phyloP scores from a whole-genome alignment of 2,329 filamentous ascomycete species.

The Coniochaeta sp. region DNA sequence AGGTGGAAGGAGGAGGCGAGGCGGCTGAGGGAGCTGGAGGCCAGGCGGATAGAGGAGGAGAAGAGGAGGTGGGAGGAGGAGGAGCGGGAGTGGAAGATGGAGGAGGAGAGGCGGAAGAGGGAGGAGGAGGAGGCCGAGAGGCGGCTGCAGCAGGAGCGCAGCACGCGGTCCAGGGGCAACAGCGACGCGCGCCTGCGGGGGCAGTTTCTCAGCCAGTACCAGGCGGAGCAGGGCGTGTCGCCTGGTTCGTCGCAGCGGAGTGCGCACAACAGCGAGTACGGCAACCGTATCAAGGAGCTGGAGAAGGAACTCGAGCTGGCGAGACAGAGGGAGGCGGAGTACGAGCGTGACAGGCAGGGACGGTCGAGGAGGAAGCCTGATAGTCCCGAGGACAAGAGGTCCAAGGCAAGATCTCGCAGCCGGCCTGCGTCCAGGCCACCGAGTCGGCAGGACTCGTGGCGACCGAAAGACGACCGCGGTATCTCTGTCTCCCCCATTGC shows the following conservation, averaged over 20 bases:
- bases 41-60: constrained; percentile 56
- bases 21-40: constrained; percentile 58
- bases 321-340: constrained; percentile 55
- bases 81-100: constrained; percentile 68
- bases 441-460: constrained; percentile 56
- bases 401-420: constrained; percentile 32
- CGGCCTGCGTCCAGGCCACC: constrained; percentile 31
- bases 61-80: constrained; percentile 70
- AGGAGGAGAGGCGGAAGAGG: constrained; percentile 55
- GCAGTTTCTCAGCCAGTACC: constrained; percentile 82
- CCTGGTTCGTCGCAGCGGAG: constrained; percentile 22
- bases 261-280: constrained; percentile 40
- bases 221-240: constrained; percentile 51
- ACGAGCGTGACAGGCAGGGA: constrained; percentile 49
- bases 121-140: constrained; percentile 70
- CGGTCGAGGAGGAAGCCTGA: constrained; percentile 25
- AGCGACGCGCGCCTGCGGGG: constrained; percentile 67
- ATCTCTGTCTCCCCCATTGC: not conserved
- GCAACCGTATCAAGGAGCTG: constrained; percentile 67
- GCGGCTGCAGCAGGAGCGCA: constrained; percentile 58
- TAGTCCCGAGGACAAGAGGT: constrained; percentile 22
- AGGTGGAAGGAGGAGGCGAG: constrained; percentile 71
- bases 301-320: constrained; percentile 63
- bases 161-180: constrained; percentile 48
- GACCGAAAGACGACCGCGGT: constrained; percentile 47